Evolutionary conservation across 2,329 filamentous ascomycete genomes (phyloP).

Genomic region (Parastagonospora avenae): DNA sequence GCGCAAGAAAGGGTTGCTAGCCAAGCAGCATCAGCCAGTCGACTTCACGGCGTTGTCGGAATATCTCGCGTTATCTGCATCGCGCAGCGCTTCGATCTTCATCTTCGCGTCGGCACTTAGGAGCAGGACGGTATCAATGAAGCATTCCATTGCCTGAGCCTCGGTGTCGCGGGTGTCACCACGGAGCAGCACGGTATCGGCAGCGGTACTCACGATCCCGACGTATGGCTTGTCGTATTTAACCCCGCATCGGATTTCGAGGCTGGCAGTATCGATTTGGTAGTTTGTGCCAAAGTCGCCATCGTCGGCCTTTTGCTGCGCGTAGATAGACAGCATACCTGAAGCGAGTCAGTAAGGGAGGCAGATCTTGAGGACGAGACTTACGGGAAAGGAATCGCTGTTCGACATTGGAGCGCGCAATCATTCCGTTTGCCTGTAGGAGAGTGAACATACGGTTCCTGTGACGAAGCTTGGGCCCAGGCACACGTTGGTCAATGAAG

Average conservation of each 20-base stretch:
- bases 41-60: neutral
- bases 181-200: slow-evolving; percentile 1
- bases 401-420: slow-evolving; percentile 6
- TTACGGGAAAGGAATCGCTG: slow-evolving; percentile 7
- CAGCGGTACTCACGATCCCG: neutral
- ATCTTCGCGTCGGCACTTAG: neutral
- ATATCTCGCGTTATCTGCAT: neutral
- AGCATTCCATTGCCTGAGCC: slow-evolving; percentile 5
- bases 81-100: neutral
- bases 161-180: slow-evolving; percentile 1
- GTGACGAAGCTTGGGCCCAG: slow-evolving; percentile 2
- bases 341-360: neutral
- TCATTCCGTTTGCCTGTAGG: slow-evolving; percentile 2
- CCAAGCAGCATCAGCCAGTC: neutral
- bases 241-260: slow-evolving; percentile 1
- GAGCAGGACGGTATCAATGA: slow-evolving; percentile 5
- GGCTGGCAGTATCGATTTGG: neutral
- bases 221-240: neutral
- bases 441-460: slow-evolving; percentile 4
- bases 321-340: slow-evolving; percentile 9
- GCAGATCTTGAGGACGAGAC: neutral
- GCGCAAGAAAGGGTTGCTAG: neutral
- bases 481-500: slow-evolving; percentile 8
- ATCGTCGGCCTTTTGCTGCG: neutral
- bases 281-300: neutral